Evolutionary conservation across 2,329 filamentous ascomycete genomes (phyloP).

Genomic region (Diaporthe amygdali): DNA sequence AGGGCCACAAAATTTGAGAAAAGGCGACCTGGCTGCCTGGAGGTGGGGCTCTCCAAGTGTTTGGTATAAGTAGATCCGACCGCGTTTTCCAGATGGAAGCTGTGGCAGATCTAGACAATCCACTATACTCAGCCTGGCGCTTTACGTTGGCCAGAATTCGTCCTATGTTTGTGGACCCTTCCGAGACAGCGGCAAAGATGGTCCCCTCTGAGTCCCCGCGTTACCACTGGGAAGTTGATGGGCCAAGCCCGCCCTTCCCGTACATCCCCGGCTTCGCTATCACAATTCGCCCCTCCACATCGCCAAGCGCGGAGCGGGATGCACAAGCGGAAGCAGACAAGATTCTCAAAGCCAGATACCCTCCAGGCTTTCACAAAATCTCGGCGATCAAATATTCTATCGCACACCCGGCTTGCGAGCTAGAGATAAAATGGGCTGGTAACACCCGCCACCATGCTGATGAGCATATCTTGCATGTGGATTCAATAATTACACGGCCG

Average conservation of each 20-base stretch:
- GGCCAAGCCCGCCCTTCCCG: neutral
- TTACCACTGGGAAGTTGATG: neutral
- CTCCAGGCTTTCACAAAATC: neutral
- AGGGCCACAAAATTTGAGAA: neutral
- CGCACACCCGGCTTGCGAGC: neutral
- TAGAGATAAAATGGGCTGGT: neutral
- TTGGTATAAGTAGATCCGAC: neutral
- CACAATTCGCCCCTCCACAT: neutral
- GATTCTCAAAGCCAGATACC: neutral
- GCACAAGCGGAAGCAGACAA: neutral
- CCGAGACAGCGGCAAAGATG: neutral
- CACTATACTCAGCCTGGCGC: neutral
- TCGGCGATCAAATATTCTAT: neutral
- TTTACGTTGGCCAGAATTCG: neutral
- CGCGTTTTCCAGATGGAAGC: neutral
- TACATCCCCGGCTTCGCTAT: neutral
- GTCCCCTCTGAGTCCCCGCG: neutral
- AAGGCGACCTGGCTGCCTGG: neutral
- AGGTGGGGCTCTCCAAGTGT: neutral
- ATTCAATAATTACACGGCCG: neutral
- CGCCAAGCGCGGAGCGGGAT: neutral
- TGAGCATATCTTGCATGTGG: neutral
- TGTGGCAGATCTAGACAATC: neutral
- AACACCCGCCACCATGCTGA: neutral
- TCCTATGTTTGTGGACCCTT: fast-evolving